Percentiles rank a stretch among this genome's conserved stretches.
phyloP scores from a whole-genome alignment of 2,329 filamentous ascomycete species.

The Metarhizium anisopliae region DNA sequence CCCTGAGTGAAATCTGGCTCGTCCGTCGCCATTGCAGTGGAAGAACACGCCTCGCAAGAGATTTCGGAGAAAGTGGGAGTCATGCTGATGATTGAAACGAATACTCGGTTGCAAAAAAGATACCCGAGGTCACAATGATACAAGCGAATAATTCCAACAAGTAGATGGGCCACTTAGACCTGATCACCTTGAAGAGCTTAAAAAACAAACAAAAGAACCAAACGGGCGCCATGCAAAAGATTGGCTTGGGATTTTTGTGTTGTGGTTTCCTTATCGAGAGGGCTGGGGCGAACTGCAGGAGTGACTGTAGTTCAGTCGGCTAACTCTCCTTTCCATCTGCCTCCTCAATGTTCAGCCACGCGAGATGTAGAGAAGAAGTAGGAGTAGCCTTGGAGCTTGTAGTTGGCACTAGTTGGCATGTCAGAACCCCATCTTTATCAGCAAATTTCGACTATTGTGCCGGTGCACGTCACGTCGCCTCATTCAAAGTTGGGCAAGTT shows the following conservation, averaged over 20 bases:
- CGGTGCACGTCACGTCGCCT: not conserved
- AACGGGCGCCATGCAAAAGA: not conserved
- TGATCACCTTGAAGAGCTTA: not conserved
- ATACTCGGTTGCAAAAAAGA: not conserved
- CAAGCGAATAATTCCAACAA: not conserved
- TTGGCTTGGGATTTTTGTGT: not conserved
- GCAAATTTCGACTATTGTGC: not conserved
- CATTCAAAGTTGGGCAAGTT: not conserved
- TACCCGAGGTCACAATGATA: not conserved
- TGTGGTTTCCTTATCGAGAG: not conserved
- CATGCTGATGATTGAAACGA: not conserved
- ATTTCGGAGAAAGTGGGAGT: not conserved
- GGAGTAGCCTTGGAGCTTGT: not conserved
- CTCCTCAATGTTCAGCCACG: no score
- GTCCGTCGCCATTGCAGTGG: not conserved
- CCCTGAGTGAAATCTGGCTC: not conserved
- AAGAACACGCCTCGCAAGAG: not conserved
- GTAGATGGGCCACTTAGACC: not conserved
- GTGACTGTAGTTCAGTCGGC: not conserved
- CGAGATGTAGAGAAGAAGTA: no score
- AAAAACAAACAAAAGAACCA: not conserved
- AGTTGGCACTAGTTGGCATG: not conserved
- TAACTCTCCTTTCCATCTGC: no score
- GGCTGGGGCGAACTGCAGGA: not conserved
- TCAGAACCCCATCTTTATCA: not conserved